A percentile compares a stretch with the other conserved stretches of the same genome.
These are phyloP conservation scores for Pleurostoma richardsiae DNA, from an alignment of 2,329 filamentous ascomycete species.

Conservation along the genomic window DNA sequence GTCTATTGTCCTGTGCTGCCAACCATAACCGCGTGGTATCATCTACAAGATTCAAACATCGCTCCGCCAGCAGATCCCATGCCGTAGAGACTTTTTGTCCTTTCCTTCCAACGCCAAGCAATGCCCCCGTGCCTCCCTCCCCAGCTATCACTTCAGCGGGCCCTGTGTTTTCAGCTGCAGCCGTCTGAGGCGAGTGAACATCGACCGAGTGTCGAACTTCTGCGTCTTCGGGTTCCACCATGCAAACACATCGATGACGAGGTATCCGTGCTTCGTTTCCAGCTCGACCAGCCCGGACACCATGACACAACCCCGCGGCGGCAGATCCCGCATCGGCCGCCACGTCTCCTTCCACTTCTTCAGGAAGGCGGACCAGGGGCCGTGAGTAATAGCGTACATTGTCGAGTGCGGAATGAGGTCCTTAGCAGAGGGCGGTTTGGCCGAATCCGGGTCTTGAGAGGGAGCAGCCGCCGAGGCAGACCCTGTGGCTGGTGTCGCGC, in stretches of 20 bases:
- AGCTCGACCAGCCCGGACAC: slow-evolving; percentile 53
- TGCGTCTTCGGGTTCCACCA: slow-evolving; percentile 53
- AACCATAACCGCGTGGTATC: too few relatives aligned
- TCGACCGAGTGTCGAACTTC: slow-evolving; percentile 31
- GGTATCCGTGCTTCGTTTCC: slow-evolving; percentile 34
- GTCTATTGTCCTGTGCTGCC: too few relatives aligned
- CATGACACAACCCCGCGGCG: slow-evolving; percentile 44
- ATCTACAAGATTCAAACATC: too few relatives aligned
- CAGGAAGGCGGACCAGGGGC: slow-evolving; percentile 24
- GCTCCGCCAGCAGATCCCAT: too few relatives aligned
- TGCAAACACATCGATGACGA: slow-evolving; percentile 45
- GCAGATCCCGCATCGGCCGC: slow-evolving; percentile 33
- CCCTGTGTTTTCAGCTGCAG: slow-evolving; percentile 34
- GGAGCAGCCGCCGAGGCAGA: background rate
- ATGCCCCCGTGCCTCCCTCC: background rate
- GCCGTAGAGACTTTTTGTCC: too few relatives aligned
- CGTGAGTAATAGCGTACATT: slow-evolving; percentile 22
- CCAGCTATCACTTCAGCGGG: slow-evolving; percentile 10
- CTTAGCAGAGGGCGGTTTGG: slow-evolving; percentile 4
- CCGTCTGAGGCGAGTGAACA: slow-evolving; percentile 35
- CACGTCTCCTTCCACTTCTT: slow-evolving; percentile 38
- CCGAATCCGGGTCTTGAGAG: background rate
- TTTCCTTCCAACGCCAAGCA: background rate
- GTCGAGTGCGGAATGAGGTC: slow-evolving; percentile 13
- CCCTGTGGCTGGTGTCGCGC: background rate